Evolutionary conservation across 2,329 filamentous ascomycete species (phyloP).

Genomic region (Diaporthe citri): DNA sequence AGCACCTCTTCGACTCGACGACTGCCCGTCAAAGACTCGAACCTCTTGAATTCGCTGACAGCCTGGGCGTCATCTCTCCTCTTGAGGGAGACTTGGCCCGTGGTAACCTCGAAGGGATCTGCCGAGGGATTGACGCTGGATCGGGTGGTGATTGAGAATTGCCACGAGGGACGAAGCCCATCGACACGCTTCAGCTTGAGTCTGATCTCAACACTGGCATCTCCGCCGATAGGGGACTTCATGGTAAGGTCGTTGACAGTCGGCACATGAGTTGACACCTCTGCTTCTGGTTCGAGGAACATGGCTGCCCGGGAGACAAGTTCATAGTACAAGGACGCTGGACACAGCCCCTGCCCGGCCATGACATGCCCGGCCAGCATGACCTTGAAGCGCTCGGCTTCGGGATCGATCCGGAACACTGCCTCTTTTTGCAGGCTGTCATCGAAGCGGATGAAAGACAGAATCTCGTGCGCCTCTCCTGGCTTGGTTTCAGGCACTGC

Average conservation of each 20-base stretch:
- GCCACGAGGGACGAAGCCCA: not conserved
- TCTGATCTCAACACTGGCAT: not conserved
- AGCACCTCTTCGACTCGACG: not conserved
- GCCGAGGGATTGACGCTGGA: too few relatives aligned
- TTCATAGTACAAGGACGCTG: not conserved
- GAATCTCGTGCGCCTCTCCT: too few relatives aligned
- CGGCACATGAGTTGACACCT: not conserved
- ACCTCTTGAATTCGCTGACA: not conserved
- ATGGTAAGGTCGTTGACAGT: not conserved
- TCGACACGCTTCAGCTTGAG: not conserved
- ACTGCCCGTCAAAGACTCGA: not conserved
- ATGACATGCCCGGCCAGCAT: not conserved
- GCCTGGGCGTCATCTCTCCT: too few relatives aligned
- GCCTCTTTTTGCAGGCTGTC: not conserved
- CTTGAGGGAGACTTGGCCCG: too few relatives aligned
- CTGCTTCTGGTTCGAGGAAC: not conserved
- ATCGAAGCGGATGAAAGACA: too few relatives aligned
- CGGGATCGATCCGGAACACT: not conserved
- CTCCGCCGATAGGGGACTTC: not conserved
- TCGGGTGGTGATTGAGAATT: not conserved
- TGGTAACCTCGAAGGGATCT: too few relatives aligned
- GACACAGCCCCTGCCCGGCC: not conserved
- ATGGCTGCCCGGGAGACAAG: not conserved
- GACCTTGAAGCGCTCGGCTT: not conserved
- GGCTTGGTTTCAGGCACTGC: too few relatives aligned